Evolutionary conservation across 2,329 filamentous ascomycete genomes (phyloP).

Genomic region (Cordyceps tenuipes): DNA sequence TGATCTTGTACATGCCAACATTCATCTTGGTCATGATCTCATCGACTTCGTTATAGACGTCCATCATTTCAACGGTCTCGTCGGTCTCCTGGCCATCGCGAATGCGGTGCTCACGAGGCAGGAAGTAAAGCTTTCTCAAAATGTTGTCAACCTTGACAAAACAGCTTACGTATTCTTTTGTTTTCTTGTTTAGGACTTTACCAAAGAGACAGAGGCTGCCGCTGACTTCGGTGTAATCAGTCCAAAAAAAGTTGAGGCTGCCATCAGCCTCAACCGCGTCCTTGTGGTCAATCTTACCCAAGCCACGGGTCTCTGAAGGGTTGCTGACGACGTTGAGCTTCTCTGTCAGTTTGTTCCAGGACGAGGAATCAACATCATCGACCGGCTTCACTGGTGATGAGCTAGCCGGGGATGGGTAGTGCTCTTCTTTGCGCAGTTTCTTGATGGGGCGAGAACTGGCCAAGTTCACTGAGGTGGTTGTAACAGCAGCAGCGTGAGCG

Average conservation of each 20-base stretch:
- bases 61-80: slow-evolving; percentile 75
- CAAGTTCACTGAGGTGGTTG: slow-evolving; percentile 71
- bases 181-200: slow-evolving; percentile 87
- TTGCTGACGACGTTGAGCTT: slow-evolving; percentile 80
- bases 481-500: slow-evolving; percentile 63
- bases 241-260: slow-evolving; percentile 91
- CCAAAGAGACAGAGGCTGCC: slow-evolving; percentile 90
- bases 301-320: slow-evolving; percentile 52
- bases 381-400: slow-evolving; percentile 65
- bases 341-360: slow-evolving; percentile 81
- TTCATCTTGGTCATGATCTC: slow-evolving; percentile 78
- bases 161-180: slow-evolving; percentile 72
- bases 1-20: slow-evolving; percentile 89
- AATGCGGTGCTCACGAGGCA: slow-evolving; percentile 61
- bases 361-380: slow-evolving; percentile 64
- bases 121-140: slow-evolving; percentile 82
- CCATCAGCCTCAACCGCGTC: slow-evolving; percentile 93
- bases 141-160: slow-evolving; percentile 97
- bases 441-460: slow-evolving; percentile 65
- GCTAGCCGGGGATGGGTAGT: slow-evolving; percentile 61
- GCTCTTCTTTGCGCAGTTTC: slow-evolving; percentile 60
- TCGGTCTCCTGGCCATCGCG: slow-evolving; percentile 57
- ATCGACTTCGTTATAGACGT: slow-evolving; percentile 87
- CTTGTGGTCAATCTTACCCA: slow-evolving; percentile 74
- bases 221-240: slow-evolving; percentile 88